Percentiles rank a stretch among this genome's conserved stretches.
Evolutionary conservation across 306 rosid species (phyloP).

Genomic region (Vigna nakashimae): DNA sequence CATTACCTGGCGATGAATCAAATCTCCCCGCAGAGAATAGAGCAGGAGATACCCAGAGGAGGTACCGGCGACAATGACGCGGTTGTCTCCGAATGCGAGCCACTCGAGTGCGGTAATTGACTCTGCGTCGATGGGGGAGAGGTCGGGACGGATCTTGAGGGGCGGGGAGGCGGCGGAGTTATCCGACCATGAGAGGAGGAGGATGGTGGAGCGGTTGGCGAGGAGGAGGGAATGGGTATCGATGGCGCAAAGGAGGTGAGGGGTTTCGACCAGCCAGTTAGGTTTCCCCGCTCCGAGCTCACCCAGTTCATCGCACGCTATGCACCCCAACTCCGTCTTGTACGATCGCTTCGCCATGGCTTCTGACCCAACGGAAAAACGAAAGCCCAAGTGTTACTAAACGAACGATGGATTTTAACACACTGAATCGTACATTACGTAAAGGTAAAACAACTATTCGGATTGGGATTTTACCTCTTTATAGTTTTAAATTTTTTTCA

Average conservation of each 20-base stretch:
- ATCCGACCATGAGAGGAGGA: slow-evolving; percentile 71
- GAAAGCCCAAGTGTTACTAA: too few species aligned
- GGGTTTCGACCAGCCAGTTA: slow-evolving; percentile 83
- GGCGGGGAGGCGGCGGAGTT: slow-evolving; percentile 41
- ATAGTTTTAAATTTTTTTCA: too few species aligned
- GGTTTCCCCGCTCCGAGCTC: slow-evolving; percentile 89
- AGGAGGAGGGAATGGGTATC: slow-evolving; percentile 82
- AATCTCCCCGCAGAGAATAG: slow-evolving; percentile 70
- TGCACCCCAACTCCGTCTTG: slow-evolving; percentile 82
- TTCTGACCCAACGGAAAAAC: not conserved
- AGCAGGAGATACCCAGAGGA: slow-evolving; percentile 76
- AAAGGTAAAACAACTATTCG: too few species aligned
- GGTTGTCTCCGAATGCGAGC: slow-evolving; percentile 78
- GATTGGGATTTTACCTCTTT: too few species aligned
- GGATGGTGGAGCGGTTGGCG: slow-evolving; percentile 70
- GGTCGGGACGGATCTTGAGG: slow-evolving; percentile 73
- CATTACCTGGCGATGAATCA: slow-evolving; percentile 88
- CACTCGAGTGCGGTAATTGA: slow-evolving; percentile 80
- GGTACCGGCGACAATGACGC: slow-evolving; percentile 83
- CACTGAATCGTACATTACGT: too few species aligned
- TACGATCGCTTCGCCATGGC: slow-evolving; percentile 66
- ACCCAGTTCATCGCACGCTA: slow-evolving; percentile 81
- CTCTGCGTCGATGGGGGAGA: slow-evolving; percentile 79
- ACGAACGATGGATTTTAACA: too few species aligned
- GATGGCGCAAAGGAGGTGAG: slow-evolving; percentile 78